Percentiles rank a stretch among this genome's conserved stretches.
phyloP scores from a whole-genome alignment of 2,329 filamentous ascomycete genomes.

The Pseudogymnoascus verrucosus region DNA sequence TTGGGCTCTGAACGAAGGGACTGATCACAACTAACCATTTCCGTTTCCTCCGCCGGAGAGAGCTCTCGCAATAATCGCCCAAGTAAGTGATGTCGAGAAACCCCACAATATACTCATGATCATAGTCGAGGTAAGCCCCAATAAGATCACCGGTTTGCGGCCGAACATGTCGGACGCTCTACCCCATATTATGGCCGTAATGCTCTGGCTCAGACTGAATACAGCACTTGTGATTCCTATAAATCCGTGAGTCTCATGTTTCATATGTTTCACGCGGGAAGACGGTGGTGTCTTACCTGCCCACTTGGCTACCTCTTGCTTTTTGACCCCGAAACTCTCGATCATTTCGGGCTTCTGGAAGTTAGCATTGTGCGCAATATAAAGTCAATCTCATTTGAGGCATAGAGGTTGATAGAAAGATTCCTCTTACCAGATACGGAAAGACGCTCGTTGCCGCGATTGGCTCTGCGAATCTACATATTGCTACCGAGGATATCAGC shows the following conservation, averaged over 20 bases:
- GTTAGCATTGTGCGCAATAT: neutral
- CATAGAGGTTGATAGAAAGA: neutral
- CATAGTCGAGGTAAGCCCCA: slow-evolving; percentile 72
- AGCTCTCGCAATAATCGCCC: slow-evolving; percentile 71
- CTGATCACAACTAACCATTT: slow-evolving; percentile 50
- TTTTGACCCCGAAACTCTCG: slow-evolving; percentile 62
- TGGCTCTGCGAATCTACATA: slow-evolving; percentile 73
- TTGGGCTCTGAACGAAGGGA: neutral
- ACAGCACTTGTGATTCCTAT: slow-evolving; percentile 52
- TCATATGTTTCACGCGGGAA: slow-evolving; percentile 1
- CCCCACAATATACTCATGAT: slow-evolving; percentile 74
- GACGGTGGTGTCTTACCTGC: slow-evolving; percentile 40
- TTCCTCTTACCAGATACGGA: slow-evolving; percentile 35
- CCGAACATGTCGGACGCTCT: slow-evolving; percentile 70
- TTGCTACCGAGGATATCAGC: slow-evolving; percentile 40
- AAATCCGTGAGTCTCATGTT: slow-evolving; percentile 11
- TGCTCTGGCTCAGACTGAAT: slow-evolving; percentile 64
- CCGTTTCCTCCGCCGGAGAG: slow-evolving; percentile 81
- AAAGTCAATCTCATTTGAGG: neutral
- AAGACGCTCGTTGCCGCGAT: slow-evolving; percentile 50
- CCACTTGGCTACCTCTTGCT: slow-evolving; percentile 70
- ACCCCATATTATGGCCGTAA: slow-evolving; percentile 69
- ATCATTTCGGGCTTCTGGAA: slow-evolving; percentile 67
- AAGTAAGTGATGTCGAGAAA: slow-evolving; percentile 66
- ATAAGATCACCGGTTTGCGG: slow-evolving; percentile 72